These are phyloP conservation scores for Phoenix roebelenii DNA, from an alignment of 176 grass and related monocot genomes.

Conservation along the genomic window DNA sequence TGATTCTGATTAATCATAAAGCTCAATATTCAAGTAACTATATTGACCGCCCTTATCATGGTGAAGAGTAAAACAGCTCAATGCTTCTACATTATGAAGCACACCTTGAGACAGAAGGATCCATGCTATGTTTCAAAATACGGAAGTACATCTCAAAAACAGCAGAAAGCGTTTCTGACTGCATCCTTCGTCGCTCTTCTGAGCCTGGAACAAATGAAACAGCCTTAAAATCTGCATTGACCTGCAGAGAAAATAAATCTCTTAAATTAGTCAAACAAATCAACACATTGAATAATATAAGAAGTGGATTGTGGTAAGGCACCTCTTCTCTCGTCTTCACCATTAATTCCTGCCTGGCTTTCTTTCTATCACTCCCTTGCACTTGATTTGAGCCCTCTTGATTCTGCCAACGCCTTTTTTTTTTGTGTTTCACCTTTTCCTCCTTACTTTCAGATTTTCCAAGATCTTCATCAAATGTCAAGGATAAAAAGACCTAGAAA, in stretches of 20 bases:
- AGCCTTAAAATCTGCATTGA: conserved; percentile 73
- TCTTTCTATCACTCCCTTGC: conserved; percentile 55
- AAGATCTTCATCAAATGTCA: conserved; percentile 94
- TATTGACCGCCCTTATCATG: too few species aligned
- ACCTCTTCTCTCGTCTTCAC: conserved; percentile 85
- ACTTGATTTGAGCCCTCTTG: conserved; percentile 49
- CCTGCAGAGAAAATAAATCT: conserved; percentile 35
- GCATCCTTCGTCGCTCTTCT: conserved; percentile 56
- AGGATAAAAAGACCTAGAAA: conserved; percentile 63
- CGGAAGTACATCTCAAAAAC: conserved; percentile 94
- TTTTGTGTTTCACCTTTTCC: conserved; percentile 51
- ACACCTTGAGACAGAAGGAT: conserved; percentile 51
- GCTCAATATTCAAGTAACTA: too few species aligned
- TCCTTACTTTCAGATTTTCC: conserved; percentile 40
- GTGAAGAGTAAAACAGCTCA: too few species aligned
- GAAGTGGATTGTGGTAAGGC: conserved; percentile 1
- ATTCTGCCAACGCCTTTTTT: conserved; percentile 45
- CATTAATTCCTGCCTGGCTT: conserved; percentile 53
- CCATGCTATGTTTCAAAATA: conserved; percentile 67
- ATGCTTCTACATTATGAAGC: too few species aligned
- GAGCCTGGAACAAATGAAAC: conserved; percentile 76
- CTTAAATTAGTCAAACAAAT: neutral
- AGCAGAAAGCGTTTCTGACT: conserved; percentile 71
- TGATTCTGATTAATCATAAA: too few species aligned
- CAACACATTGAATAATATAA: neutral